Evolutionary conservation across 2,329 filamentous ascomycete species (phyloP), one percentile per base, ranked within the genome.

Genomic region (Xylaria hypoxylon): DNA sequence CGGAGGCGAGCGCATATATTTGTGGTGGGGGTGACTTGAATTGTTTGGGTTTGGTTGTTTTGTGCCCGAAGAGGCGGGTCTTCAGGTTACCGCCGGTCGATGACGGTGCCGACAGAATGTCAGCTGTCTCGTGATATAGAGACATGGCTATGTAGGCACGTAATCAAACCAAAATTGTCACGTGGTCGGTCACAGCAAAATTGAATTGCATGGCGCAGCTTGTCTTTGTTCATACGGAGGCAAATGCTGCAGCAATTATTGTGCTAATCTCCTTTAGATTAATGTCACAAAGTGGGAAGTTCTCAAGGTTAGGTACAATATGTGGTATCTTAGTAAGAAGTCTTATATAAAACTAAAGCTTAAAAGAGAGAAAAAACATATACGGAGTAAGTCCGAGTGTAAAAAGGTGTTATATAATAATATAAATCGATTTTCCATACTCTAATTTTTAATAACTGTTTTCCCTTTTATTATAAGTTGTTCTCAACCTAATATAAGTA

Each of bases 121-220:
- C 85, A 3, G 92, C 93, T 6, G 94, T 92, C 82, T 98, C 96
- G 78, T 97, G 92, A 79, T 99, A 99, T 63, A 99, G 90, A 53
- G 94, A 97, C 95, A 98, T 98, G 61, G 52, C 50, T 17, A 58
- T n/a, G 48, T 24, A 45, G 24, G 65, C 57, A 56, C 65, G 64
- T 70, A 63, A 59, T 62, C 38, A 65, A 31, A 28, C 33, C 17
- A 53, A 26, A n/a, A 5, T 10, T 8, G 28, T 44, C 47, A 59
- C 33, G 33, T 40, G 19, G 5, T 22, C 38, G 19, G 5, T 22
- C 38, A 38, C 38, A 17, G 26, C n/a, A 11, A 28, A 7, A 19
- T 42, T 51, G n/a, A 48, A 35, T 44, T 48, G 42, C 53, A 59
- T 66, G 13, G 10, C 42, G 13, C 5, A 19, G 35, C 35, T 45